These are phyloP conservation scores for Bodo saltans DNA, from an alignment of 78 protist genomes.

Conservation along the genomic window DNA sequence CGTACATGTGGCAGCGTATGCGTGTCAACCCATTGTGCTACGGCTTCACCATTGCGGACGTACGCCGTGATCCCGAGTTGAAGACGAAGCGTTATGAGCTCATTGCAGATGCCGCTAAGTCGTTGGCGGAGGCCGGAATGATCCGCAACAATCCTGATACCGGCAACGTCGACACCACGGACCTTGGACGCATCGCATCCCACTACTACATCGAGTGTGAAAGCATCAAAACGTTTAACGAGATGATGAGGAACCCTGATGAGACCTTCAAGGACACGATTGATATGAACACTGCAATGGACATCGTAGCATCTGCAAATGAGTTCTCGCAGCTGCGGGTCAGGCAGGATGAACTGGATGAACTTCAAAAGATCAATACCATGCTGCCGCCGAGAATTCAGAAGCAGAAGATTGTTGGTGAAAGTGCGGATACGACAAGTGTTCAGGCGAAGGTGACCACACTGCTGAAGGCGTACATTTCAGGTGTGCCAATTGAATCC, in stretches of 20 bases:
- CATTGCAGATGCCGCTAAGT: constrained; percentile 56
- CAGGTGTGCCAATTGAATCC: constrained; percentile 42
- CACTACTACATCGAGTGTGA: constrained; percentile 83
- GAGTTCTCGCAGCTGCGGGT: constrained; percentile 75
- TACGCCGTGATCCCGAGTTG: constrained; percentile 62
- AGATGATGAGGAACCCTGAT: constrained; percentile 17
- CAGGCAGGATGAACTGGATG: constrained; percentile 82
- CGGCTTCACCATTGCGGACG: constrained; percentile 62
- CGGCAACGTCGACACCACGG: constrained; percentile 21
- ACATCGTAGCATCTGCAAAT: constrained; percentile 47
- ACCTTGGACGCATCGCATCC: constrained; percentile 74
- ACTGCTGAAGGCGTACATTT: constrained; percentile 80
- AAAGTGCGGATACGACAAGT: not conserved
- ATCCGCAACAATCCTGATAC: constrained; percentile 63
- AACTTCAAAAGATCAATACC: constrained; percentile 59
- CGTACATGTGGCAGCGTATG: constrained; percentile 90
- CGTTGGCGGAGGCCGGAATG: constrained; percentile 70
- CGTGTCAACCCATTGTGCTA: constrained; percentile 81
- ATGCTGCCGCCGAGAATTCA: not conserved
- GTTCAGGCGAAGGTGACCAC: constrained; percentile 57
- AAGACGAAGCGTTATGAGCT: constrained; percentile 30
- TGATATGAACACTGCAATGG: constrained; percentile 66
- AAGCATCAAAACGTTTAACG: constrained; percentile 50
- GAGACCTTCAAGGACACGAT: constrained; percentile 33
- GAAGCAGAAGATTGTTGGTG: not conserved